These are phyloP conservation scores for Aurantiochytrium sp. DNA, from an alignment of 108 stramenopile species.

Conservation along the genomic window DNA sequence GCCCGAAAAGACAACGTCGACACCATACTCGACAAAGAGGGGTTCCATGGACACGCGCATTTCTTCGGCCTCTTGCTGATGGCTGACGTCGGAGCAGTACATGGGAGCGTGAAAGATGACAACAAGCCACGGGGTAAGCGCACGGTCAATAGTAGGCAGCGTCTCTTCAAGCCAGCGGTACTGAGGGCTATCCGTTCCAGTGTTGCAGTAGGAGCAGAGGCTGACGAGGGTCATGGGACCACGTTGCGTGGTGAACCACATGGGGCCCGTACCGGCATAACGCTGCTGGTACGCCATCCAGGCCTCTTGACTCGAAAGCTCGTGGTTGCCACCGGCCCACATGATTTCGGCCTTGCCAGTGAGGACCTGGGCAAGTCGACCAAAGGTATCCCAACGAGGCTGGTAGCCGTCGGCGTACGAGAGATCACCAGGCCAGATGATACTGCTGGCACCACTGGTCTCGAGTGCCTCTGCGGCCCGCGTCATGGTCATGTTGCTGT, in stretches of 20 bases:
- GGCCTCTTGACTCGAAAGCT: slow-evolving; percentile 30
- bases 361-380: slow-evolving; percentile 27
- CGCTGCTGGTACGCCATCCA: slow-evolving; percentile 38
- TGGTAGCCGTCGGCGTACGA: slow-evolving; percentile 13
- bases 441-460: no score
- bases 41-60: slow-evolving; percentile 40
- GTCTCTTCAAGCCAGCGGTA: slow-evolving; percentile 61
- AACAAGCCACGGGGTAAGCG: slow-evolving; percentile 40
- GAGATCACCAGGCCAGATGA: background rate
- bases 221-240: background rate
- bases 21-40: slow-evolving; percentile 20
- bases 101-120: slow-evolving; percentile 42
- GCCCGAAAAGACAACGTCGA: slow-evolving; percentile 38
- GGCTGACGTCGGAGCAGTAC: slow-evolving; percentile 43
- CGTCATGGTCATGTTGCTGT: background rate
- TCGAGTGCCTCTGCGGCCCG: background rate
- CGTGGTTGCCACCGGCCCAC: slow-evolving; percentile 38
- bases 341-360: slow-evolving; percentile 31
- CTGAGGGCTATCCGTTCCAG: slow-evolving; percentile 41
- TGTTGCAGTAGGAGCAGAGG: slow-evolving; percentile 14
- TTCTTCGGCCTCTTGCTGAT: slow-evolving; percentile 33
- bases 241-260: background rate
- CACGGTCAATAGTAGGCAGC: slow-evolving; percentile 46
- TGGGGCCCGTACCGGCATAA: background rate
- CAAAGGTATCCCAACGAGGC: slow-evolving; percentile 44